Conservation (phyloP, 805 yeast genomes). For the Nakazawaea ishiwadae region DNA sequence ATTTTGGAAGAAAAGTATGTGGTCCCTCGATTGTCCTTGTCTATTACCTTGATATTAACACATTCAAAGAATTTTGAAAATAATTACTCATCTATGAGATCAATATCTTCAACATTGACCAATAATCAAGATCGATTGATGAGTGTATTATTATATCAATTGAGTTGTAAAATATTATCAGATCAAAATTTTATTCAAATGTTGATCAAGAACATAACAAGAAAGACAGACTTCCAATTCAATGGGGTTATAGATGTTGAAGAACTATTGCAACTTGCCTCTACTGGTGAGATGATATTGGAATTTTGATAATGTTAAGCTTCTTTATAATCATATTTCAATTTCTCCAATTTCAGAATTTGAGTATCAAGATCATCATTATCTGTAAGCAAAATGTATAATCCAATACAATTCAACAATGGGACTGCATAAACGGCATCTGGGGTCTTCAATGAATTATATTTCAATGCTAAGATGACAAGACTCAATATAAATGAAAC, state of each 20-base stretch:
- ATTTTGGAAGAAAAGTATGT: slow-evolving; percentile 16
- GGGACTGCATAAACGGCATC: slow-evolving; percentile 25
- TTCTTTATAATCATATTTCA: slow-evolving; percentile 26
- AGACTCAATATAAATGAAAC: slow-evolving; percentile 10
- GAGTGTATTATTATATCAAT: slow-evolving; percentile 3
- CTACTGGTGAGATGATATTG: too few species aligned
- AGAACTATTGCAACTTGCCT: slow-evolving; percentile 13
- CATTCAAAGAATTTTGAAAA: slow-evolving; percentile 15
- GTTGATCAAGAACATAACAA: slow-evolving; percentile 4
- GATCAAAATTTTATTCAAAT: slow-evolving; percentile 10
- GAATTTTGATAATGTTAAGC: slow-evolving; percentile 19
- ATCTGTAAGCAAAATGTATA: slow-evolving; percentile 18
- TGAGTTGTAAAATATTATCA: background rate
- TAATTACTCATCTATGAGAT: slow-evolving; percentile 16
- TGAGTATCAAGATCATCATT: slow-evolving; percentile 16
- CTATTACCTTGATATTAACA: too few species aligned
- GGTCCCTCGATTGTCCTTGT: too few species aligned
- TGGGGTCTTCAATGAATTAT: slow-evolving; percentile 4
- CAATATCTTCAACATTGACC: slow-evolving; percentile 7
- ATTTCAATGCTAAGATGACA: slow-evolving; percentile 12
- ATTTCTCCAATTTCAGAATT: slow-evolving; percentile 18
- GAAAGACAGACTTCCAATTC: slow-evolving; percentile 8
- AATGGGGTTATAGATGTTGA: slow-evolving; percentile 10
- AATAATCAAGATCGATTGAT: slow-evolving; percentile 1
- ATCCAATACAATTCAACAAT: slow-evolving; percentile 16